These are phyloP conservation scores for Tagetes erecta DNA, from an alignment of 129 eudicot genomes.

Conservation along the genomic window DNA sequence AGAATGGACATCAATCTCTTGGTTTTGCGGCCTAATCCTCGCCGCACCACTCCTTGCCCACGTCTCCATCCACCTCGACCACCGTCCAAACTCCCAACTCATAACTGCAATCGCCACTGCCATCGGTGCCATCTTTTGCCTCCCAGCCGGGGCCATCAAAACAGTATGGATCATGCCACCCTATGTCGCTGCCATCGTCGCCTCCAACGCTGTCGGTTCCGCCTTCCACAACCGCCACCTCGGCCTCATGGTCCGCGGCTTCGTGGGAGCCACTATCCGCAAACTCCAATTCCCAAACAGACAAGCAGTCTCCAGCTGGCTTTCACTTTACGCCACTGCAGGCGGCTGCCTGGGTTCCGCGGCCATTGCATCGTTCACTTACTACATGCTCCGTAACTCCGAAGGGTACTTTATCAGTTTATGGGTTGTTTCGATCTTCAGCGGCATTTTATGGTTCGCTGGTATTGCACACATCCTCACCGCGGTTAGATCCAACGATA, in stretches of 20 bases:
- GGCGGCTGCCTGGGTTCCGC: slow-evolving; percentile 71
- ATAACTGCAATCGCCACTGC: slow-evolving; percentile 67
- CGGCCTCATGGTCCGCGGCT: slow-evolving; percentile 72
- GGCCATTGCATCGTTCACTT: slow-evolving; percentile 61
- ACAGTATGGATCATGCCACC: slow-evolving; percentile 76
- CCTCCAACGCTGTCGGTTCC: slow-evolving; percentile 60
- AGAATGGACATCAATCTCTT: slow-evolving; percentile 81
- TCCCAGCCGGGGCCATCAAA: slow-evolving; percentile 68
- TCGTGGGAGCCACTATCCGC: slow-evolving; percentile 40
- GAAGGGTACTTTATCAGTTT: slow-evolving; percentile 55
- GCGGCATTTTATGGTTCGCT: slow-evolving; percentile 70
- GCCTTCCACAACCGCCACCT: slow-evolving; percentile 79
- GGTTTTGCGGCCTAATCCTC: slow-evolving; percentile 60
- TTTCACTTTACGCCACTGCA: slow-evolving; percentile 74
- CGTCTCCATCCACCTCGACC: slow-evolving; percentile 70
- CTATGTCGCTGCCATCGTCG: slow-evolving; percentile 66
- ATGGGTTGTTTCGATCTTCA: slow-evolving; percentile 81
- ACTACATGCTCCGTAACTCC: slow-evolving; percentile 62
- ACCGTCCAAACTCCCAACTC: slow-evolving; percentile 57
- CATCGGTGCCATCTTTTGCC: slow-evolving; percentile 75
- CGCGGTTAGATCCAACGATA: slow-evolving; percentile 41
- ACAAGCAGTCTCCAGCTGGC: slow-evolving; percentile 60
- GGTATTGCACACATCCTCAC: slow-evolving; percentile 60
- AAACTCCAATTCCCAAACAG: slow-evolving; percentile 54
- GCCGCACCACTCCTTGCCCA: slow-evolving; percentile 65